A percentile compares a stretch with the other conserved stretches of the same genome.
These are phyloP conservation scores for Saturnispora sanitii DNA, from an alignment of 805 yeast species.

Conservation along the genomic window DNA sequence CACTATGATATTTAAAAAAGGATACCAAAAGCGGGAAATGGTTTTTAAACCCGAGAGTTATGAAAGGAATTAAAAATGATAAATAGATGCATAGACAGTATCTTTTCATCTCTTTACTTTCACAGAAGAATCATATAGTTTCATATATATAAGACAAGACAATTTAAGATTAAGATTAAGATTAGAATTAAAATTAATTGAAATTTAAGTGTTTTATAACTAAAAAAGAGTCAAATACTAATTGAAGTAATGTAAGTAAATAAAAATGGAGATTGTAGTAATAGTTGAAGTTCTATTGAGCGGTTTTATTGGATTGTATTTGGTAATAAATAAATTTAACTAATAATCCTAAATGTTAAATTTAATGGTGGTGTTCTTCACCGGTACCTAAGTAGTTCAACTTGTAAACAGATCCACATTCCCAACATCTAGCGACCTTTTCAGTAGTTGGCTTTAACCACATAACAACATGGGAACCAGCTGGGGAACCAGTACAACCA, in stretches of 20 bases:
- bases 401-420: constrained; percentile 93
- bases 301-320: neutral
- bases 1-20: no score
- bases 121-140: no score
- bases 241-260: neutral
- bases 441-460: constrained; percentile 86
- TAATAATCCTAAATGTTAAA: neutral
- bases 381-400: constrained; percentile 79
- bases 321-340: neutral
- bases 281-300: neutral
- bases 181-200: neutral
- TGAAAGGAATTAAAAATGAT: no score
- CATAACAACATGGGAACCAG: constrained; percentile 80
- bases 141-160: no score
- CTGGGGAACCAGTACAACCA: constrained; percentile 96
- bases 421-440: constrained; percentile 93
- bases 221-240: constrained; percentile 1
- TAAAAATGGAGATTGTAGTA: neutral
- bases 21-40: no score
- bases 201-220: neutral
- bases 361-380: constrained; percentile 43
- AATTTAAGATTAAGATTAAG: neutral
- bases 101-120: no score
- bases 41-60: no score
- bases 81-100: no score